Evolutionary conservation across 2,329 filamentous ascomycete genomes (phyloP), one percentile per base, ranked within the genome.

Genomic region (Alternaria solani): DNA sequence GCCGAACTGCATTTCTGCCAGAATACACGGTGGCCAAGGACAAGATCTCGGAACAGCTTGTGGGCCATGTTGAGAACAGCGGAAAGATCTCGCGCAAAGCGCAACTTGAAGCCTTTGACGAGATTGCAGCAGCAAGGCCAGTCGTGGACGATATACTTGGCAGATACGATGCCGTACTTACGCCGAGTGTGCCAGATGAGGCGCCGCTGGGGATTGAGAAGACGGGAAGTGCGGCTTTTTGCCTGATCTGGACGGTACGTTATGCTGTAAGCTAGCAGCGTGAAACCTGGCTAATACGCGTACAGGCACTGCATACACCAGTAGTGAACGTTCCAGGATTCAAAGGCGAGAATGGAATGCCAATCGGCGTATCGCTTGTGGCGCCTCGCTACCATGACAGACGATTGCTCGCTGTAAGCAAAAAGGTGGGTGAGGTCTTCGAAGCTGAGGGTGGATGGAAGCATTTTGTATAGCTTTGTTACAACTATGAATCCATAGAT

Each of bases 261-360:
- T 25, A 4, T 7, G 2, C 16, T 34, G 12, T 11, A 1, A 5
- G 3, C 32, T 7, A 14, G 4, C 3, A 5, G 4, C 3, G n/a
- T 16, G 6, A 11, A 3, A 7, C 11, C 23, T 28, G 41, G 14
- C 56, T 66, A 42, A 66, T 18, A 18, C 20, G 16, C 2, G 5
- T 26, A 9, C 2, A 63, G 67, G 68, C 66, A 57, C 74, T 90
- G 14, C 88, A 91, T 62, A 84, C 82, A 1, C 88, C 88, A 0
- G 86, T 87, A 0, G 75, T 90, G n/a, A 90, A 90, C 60, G 73
- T 91, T 0, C 87, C 88, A 0, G 88, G 87, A 0, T 90, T 91
- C 64, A 75, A 80, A 34, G 88, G 88, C 0, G 79, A 79, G 30
- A 81, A 85, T 59, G 82, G 80, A 0, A 75, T 91, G 81, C 89